phyloP scores from a whole-genome alignment of 1,284 basidiomycete species.

The Meripilus lineatus region DNA sequence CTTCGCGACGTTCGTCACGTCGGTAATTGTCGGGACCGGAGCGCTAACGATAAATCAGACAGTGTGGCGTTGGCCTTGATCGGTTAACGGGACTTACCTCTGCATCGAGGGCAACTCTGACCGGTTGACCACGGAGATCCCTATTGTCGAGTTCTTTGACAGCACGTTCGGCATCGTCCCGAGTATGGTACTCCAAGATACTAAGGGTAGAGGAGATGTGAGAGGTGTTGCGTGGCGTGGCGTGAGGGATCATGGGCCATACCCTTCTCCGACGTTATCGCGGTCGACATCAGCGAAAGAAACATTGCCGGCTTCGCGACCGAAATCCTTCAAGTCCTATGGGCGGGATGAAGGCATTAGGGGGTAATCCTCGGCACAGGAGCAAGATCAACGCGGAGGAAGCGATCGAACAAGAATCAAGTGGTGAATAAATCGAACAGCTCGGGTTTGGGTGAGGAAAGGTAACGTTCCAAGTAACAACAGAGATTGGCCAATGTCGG shows the following conservation, averaged over 20 bases:
- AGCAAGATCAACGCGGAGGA: slow-evolving; percentile 1
- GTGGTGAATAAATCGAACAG: too few species aligned
- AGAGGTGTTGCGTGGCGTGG: neutral
- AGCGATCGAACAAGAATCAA: neutral
- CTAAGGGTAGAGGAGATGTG: slow-evolving; percentile 34
- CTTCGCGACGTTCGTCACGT: slow-evolving; percentile 38
- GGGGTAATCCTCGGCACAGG: slow-evolving; percentile 10
- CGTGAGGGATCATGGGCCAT: slow-evolving; percentile 21
- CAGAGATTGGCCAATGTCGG: too few species aligned
- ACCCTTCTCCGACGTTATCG: slow-evolving; percentile 83
- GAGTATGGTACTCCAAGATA: slow-evolving; percentile 82
- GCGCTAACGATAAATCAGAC: slow-evolving; percentile 37
- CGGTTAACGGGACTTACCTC: slow-evolving; percentile 38
- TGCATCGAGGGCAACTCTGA: slow-evolving; percentile 70
- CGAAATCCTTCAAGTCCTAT: slow-evolving; percentile 96
- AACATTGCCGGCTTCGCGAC: slow-evolving; percentile 86
- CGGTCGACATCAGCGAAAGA: slow-evolving; percentile 93
- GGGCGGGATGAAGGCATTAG: slow-evolving; percentile 12
- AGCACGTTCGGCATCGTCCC: slow-evolving; percentile 90
- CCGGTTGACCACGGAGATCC: slow-evolving; percentile 76
- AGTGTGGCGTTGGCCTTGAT: neutral
- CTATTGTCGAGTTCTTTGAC: slow-evolving; percentile 79
- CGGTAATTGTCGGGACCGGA: slow-evolving; percentile 68
- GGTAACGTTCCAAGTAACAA: slow-evolving; percentile 11
- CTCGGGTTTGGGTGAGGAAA: slow-evolving; percentile 10